Base-by-base conservation (phyloP, 371 early-diverging fungal species). In the Mucor plumbeus region DNA sequence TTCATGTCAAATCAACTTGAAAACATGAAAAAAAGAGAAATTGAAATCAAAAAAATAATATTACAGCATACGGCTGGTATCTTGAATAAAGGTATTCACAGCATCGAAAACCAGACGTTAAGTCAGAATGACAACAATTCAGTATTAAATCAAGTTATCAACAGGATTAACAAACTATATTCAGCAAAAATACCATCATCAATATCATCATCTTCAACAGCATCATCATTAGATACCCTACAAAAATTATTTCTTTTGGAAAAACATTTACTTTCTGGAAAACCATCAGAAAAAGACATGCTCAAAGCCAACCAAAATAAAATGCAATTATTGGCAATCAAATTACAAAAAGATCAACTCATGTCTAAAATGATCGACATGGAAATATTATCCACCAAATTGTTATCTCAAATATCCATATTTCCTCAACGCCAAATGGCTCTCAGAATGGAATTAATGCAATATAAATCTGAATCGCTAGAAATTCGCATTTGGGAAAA, bases 1-100 rank as follows among this genome's bases (percentile, higher is more conserved):
- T 84, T 84, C 21, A 84, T 93, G 21, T 82, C 88, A 9, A 78
- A 81, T 8, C 89, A 88, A 26, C 72, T 91, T 5, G 90, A 88
- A 81, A 80, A 83, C n/a, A 63, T 85, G 55, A 80, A 85, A 6
- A 79, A 82, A 31, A 76, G 84, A 44, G 82, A 88, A 19, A 78
- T 89, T 21, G 85, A 88, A 13, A 77, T 87, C 1, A 90, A 91
- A 62, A 75, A 87, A 35, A 78, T 72, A 3, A 76, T 92, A 14
- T 66, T 92, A 41, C 86, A 90, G 58, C 94, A 94, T 63, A 87
- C 87, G 5, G 88, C 89, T 0, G 88, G 83, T 19, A 85, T 88
- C 6, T 64, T 94, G 31, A 76, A 76, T 1, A 57, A 78, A 13
- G 86, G 85, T 1, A 77, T 81, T 1, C 78, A 78, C 19, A 47